These are phyloP conservation scores for Teratosphaeria nubilosa DNA, from an alignment of 2,329 filamentous ascomycete genomes.

Conservation along the genomic window DNA sequence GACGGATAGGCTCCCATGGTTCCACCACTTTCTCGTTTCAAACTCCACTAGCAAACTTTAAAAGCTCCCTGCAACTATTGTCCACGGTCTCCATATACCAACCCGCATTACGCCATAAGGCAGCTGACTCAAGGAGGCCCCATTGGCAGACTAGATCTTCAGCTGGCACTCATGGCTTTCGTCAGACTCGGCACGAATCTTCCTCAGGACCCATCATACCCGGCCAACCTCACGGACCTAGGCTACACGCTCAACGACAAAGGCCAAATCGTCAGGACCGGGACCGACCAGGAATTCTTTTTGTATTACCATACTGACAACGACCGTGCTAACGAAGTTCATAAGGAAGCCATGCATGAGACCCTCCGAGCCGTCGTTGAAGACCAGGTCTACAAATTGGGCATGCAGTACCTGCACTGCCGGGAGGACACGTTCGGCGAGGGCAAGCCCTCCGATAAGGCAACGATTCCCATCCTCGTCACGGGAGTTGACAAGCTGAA, in stretches of 20 bases:
- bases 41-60: background rate
- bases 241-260: constrained; percentile 44
- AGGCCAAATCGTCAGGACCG: constrained; percentile 11
- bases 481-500: constrained; percentile 43
- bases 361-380: constrained; percentile 17
- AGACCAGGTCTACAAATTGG: constrained; percentile 7
- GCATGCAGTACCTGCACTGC: constrained; percentile 19
- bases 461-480: constrained; percentile 57
- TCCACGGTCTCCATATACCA: background rate
- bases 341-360: constrained; percentile 56
- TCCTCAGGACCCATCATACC: constrained; percentile 59
- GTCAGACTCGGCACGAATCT: constrained; percentile 58
- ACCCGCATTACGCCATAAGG: background rate
- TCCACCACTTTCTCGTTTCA: background rate
- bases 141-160: background rate
- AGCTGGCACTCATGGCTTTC: constrained; percentile 37
- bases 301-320: constrained; percentile 65
- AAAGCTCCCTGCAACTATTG: background rate
- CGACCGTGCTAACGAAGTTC: constrained; percentile 64
- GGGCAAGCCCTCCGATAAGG: constrained; percentile 36
- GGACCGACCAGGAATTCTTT: constrained; percentile 46
- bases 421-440: constrained; percentile 3
- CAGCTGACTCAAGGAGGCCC: background rate
- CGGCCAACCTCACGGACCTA: constrained; percentile 55
- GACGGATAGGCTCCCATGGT: background rate